Evolutionary conservation across 73 alveolate species (phyloP).

Genomic region (Urostyla sp.): DNA sequence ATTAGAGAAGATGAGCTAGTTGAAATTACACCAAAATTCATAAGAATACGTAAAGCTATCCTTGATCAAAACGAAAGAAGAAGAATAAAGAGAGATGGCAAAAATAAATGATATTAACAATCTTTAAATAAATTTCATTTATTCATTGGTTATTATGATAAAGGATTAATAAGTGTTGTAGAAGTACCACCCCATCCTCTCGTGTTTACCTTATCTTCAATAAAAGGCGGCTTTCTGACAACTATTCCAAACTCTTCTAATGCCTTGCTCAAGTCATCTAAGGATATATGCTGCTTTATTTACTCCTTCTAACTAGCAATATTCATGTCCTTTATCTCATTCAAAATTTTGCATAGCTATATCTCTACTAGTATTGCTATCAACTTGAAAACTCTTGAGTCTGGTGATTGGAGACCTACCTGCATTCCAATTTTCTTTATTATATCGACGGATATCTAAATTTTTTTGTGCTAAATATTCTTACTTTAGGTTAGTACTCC

Average conservation of each 20-base stretch:
- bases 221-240: slow-evolving; percentile 46
- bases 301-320: slow-evolving; percentile 28
- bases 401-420: slow-evolving; percentile 46
- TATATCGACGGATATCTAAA: slow-evolving; percentile 24
- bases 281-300: slow-evolving; percentile 20
- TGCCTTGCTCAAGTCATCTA: slow-evolving; percentile 37
- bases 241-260: slow-evolving; percentile 55
- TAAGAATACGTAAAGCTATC: slow-evolving; percentile 85
- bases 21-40: slow-evolving; percentile 89
- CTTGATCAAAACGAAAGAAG: slow-evolving; percentile 74
- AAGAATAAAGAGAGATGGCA: slow-evolving; percentile 62
- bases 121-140: slow-evolving; percentile 81
- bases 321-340: slow-evolving; percentile 34
- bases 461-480: background rate
- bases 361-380: slow-evolving; percentile 26
- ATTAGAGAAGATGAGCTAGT: slow-evolving; percentile 86
- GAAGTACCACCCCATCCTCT: slow-evolving; percentile 44
- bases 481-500: slow-evolving; percentile 73
- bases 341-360: slow-evolving; percentile 26
- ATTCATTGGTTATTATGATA: slow-evolving; percentile 68
- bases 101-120: slow-evolving; percentile 87
- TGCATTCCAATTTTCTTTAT: slow-evolving; percentile 17
- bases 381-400: slow-evolving; percentile 35
- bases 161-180: slow-evolving; percentile 64
- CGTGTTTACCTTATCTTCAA: slow-evolving; percentile 21